Evolutionary conservation across 768 basidiomycete genomes (phyloP), one percentile per base, ranked within the genome.

Genomic region (Boletus vinaceobasis): DNA sequence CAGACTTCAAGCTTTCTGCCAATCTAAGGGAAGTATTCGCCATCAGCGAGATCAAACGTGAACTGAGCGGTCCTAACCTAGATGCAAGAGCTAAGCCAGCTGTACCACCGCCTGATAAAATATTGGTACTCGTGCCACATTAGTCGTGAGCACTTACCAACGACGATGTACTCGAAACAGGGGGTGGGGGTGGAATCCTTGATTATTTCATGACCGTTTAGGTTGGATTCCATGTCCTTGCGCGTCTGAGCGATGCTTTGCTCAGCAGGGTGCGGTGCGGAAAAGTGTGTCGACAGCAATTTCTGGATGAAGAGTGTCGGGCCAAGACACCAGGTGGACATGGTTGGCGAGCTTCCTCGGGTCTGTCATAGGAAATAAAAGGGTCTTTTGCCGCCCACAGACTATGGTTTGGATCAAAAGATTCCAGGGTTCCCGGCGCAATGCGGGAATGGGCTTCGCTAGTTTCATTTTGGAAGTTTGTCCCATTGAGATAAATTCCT

Each of bases 1-100:
- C 49, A 26, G 58, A 42, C 15, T 43, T 7, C 53, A 64, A 51
- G 35, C 38, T 17, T 46, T 53, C 58, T 10, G 61, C 57, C 21
- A 63, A 36, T 39, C 62, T 62, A 31, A 47, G 19, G 17, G 17
- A 31, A 32, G 19, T 2, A 19, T 52, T 15, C 10, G 7, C 23
- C 1, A 37, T 43, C 9, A 50, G 19, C 31, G 32, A 23, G 13
- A 19, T 23, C 11, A 13, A 33, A 42, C 19, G 19, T 21, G 15
- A 48, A 36, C 10, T 14, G n/a, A 13, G 21, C 3, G 0, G 7
- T 23, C 27, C 43, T 13, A 13, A 59, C 60, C 61, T 59, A 15
- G 61, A 52, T 14, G 61, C 58, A 32, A 63, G 29, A 38, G 53
- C 51, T 10, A 63, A 53, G 29, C 61, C 61, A 29, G 61, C 62